Conservation (phyloP, 1,284 basidiomycete genomes). For the Heterobasidion occidentale region DNA sequence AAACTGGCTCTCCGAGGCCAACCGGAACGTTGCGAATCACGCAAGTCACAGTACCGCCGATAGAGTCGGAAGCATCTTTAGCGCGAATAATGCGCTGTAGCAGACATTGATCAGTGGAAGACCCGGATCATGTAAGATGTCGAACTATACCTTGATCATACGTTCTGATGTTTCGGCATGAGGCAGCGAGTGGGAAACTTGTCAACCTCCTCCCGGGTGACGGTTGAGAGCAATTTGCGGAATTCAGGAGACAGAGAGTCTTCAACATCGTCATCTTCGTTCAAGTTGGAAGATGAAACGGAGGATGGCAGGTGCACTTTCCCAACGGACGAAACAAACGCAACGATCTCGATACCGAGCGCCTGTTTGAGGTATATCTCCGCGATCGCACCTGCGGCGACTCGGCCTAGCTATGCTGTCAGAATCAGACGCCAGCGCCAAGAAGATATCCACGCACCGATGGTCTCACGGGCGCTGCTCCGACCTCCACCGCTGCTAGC, state of each 20-base stretch:
- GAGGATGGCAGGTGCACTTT: slow-evolving; percentile 75
- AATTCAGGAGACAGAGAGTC: slow-evolving; percentile 85
- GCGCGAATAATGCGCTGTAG: slow-evolving; percentile 86
- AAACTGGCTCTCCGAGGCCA: slow-evolving; percentile 95
- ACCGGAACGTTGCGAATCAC: slow-evolving; percentile 87
- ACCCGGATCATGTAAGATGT: neutral
- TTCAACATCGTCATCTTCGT: slow-evolving; percentile 51
- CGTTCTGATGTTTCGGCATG: slow-evolving; percentile 80
- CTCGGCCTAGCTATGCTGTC: slow-evolving; percentile 54
- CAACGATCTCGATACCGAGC: slow-evolving; percentile 91
- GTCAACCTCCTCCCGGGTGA: slow-evolving; percentile 89
- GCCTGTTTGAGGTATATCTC: slow-evolving; percentile 92
- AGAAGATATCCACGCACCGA: slow-evolving; percentile 46
- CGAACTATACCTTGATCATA: slow-evolving; percentile 72
- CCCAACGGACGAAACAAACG: slow-evolving; percentile 95
- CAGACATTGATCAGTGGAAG: neutral
- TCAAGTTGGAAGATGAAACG: slow-evolving; percentile 15
- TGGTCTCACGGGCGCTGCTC: slow-evolving; percentile 93
- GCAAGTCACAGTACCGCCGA: slow-evolving; percentile 96
- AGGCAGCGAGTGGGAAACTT: slow-evolving; percentile 83
- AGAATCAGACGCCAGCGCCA: neutral
- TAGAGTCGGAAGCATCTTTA: slow-evolving; percentile 88
- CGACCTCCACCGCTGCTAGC: slow-evolving; percentile 95
- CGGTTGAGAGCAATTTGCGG: slow-evolving; percentile 67
- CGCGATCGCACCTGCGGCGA: slow-evolving; percentile 97